Conservation (phyloP, 1,284 basidiomycete genomes). For the Fomitopsis pinicola region DNA sequence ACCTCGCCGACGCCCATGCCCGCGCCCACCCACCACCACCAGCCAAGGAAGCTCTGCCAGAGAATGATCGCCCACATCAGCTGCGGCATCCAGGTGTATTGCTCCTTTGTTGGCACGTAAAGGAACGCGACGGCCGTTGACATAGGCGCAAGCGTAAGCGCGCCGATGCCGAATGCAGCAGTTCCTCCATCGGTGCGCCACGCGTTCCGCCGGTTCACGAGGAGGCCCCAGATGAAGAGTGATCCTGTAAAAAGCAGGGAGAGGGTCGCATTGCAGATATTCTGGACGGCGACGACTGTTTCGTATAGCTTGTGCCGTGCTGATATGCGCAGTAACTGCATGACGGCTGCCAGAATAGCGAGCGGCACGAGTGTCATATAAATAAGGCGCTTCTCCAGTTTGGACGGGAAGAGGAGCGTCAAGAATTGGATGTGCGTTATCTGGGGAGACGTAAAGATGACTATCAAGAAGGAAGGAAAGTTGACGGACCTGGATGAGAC, state of each 20-base stretch:
- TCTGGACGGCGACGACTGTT: conserved; percentile 78
- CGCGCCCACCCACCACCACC: conserved; percentile 98
- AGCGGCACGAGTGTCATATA: conserved; percentile 87
- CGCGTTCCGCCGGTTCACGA: conserved; percentile 87
- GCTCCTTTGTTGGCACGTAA: conserved; percentile 77
- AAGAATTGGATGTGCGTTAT: conserved; percentile 98
- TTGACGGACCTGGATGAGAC: conserved; percentile 72
- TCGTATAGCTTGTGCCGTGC: conserved; percentile 40
- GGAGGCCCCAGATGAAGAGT: conserved; percentile 90
- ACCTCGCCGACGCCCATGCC: conserved; percentile 69
- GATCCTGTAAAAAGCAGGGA: conserved; percentile 92
- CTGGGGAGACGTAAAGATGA: conserved; percentile 35
- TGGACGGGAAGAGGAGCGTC: conserved; percentile 94
- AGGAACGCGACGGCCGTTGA: conserved; percentile 84
- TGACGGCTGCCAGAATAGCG: conserved; percentile 79
- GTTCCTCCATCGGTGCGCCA: conserved; percentile 98
- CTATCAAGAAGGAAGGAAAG: background rate
- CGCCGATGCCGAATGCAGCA: conserved; percentile 86
- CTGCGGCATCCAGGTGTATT: conserved; percentile 82
- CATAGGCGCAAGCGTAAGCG: conserved; percentile 72
- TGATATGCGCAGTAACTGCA: conserved; percentile 79
- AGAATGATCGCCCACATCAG: conserved; percentile 85
- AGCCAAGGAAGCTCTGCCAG: conserved; percentile 92
- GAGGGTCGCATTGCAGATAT: conserved; percentile 94
- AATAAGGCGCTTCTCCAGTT: conserved; percentile 85